Evolutionary conservation across 2,329 filamentous ascomycete genomes (phyloP).

Genomic region (Aspergillus sp.): DNA sequence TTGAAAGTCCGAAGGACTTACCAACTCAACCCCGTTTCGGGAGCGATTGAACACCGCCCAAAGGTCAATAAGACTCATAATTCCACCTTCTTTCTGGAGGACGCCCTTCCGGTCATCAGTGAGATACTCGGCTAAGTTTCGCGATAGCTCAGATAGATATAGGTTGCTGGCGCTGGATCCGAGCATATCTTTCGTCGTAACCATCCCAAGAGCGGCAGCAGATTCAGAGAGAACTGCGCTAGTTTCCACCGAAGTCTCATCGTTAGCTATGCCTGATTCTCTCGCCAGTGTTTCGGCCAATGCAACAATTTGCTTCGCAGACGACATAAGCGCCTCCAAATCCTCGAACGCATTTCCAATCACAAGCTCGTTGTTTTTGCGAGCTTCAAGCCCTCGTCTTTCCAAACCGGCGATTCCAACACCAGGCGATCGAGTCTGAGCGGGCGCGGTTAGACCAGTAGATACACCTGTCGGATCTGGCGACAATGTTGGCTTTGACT

Average conservation of each 20-base stretch:
- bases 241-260: slow-evolving; percentile 66
- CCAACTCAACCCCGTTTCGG: slow-evolving; percentile 87
- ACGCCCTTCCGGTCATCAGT: slow-evolving; percentile 81
- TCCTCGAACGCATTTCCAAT: slow-evolving; percentile 96
- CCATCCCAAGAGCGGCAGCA: slow-evolving; percentile 76
- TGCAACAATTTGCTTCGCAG: slow-evolving; percentile 91
- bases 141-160: slow-evolving; percentile 82
- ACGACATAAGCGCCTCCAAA: slow-evolving; percentile 93
- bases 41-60: slow-evolving; percentile 96
- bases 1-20: slow-evolving; percentile 88
- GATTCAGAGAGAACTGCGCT: slow-evolving; percentile 77
- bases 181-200: slow-evolving; percentile 95
- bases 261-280: slow-evolving; percentile 59
- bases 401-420: slow-evolving; percentile 93
- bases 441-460: slow-evolving; percentile 24
- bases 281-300: slow-evolving; percentile 84
- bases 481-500: slow-evolving; percentile 31
- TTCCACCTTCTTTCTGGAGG: slow-evolving; percentile 76
- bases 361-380: slow-evolving; percentile 88
- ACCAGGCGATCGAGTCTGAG: slow-evolving; percentile 51
- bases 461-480: slow-evolving; percentile 26
- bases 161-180: slow-evolving; percentile 77
- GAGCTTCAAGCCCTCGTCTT: slow-evolving; percentile 76
- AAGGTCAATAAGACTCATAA: slow-evolving; percentile 84
- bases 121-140: slow-evolving; percentile 83